Evolutionary conservation across 2,329 filamentous ascomycete species (phyloP).

Genomic region (Ophiostoma triangulosporum): DNA sequence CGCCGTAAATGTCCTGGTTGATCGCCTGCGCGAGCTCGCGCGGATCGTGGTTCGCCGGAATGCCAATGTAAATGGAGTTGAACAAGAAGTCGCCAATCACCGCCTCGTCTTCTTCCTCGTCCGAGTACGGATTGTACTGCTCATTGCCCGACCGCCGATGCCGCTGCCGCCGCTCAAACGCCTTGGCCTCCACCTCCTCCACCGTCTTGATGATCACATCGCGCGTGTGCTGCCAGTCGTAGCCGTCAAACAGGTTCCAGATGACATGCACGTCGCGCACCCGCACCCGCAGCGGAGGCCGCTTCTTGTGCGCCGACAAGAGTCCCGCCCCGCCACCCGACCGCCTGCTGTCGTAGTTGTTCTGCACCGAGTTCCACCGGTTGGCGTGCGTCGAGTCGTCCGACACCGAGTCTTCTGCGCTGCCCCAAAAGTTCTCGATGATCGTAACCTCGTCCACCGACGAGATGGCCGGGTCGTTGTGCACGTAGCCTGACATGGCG

Average conservation of each 20-base stretch:
- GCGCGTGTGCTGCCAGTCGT: constrained; percentile 84
- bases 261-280: constrained; percentile 85
- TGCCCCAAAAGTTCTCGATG: constrained; percentile 57
- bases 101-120: constrained; percentile 67
- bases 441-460: constrained; percentile 16
- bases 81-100: constrained; percentile 92
- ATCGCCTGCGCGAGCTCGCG: constrained; percentile 70
- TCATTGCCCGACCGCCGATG: constrained; percentile 38
- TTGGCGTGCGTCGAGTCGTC: constrained; percentile 26
- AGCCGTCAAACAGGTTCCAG: constrained; percentile 96
- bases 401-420: constrained; percentile 43
- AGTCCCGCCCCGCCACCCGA: constrained; percentile 27
- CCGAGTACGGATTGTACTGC: constrained; percentile 25
- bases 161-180: constrained; percentile 56
- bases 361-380: constrained; percentile 66
- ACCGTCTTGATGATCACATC: constrained; percentile 80
- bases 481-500: not conserved
- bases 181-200: constrained; percentile 71
- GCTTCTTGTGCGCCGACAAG: not conserved
- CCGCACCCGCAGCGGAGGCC: constrained; percentile 56
- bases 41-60: constrained; percentile 75
- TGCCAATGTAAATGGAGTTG: constrained; percentile 96
- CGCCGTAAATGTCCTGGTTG: constrained; percentile 68
- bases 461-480: not conserved
- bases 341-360: constrained; percentile 47